phyloP scores from a whole-genome alignment of 1,284 basidiomycete species.

The Leccinum variabile region DNA sequence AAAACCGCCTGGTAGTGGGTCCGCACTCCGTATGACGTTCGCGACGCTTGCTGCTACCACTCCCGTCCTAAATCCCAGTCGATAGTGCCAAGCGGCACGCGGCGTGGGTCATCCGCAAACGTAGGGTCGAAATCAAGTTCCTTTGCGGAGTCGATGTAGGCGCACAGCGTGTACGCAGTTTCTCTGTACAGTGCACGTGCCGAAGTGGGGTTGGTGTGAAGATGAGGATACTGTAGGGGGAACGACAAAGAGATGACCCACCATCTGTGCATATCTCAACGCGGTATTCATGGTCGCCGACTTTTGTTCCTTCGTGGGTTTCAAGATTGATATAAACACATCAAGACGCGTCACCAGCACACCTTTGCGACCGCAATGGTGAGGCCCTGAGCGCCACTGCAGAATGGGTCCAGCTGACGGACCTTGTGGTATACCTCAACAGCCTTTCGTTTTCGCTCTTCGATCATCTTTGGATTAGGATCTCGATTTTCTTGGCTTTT shows the following conservation, averaged over 20 bases:
- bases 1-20: constrained; percentile 27
- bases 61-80: constrained; percentile 78
- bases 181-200: constrained; percentile 50
- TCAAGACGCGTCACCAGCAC: constrained; percentile 69
- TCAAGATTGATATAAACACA: constrained; percentile 89
- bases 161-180: constrained; percentile 61
- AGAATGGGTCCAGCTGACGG: constrained; percentile 75
- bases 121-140: constrained; percentile 59
- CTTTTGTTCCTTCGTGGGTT: constrained; percentile 85
- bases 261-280: constrained; percentile 64
- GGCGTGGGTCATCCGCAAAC: constrained; percentile 34
- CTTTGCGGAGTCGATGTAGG: constrained; percentile 48
- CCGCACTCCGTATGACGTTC: constrained; percentile 18
- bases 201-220: neutral
- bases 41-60: constrained; percentile 55
- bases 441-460: constrained; percentile 74
- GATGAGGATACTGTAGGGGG: constrained; percentile 42
- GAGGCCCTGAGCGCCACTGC: constrained; percentile 91
- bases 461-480: constrained; percentile 52
- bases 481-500: constrained; percentile 78
- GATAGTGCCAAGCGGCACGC: constrained; percentile 35
- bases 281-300: constrained; percentile 79
- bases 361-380: constrained; percentile 90
- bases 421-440: constrained; percentile 93
- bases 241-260: neutral